phyloP scores from a whole-genome alignment of 2,329 filamentous ascomycete species.

The Fusarium sp. region DNA sequence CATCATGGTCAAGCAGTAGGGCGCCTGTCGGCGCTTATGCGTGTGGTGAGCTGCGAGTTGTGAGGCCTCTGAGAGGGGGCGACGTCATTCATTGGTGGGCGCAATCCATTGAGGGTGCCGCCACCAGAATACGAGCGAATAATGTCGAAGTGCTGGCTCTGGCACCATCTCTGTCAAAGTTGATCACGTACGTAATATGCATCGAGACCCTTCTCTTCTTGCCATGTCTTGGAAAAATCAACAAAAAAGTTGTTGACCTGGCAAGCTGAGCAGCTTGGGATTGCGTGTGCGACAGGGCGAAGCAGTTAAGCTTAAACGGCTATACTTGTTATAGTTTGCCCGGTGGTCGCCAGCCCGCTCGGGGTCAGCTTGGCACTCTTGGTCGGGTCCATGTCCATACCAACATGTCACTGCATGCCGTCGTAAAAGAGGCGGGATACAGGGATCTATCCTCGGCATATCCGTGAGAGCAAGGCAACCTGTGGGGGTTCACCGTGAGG shows the following conservation, averaged over 20 bases:
- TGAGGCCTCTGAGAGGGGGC: slow-evolving; percentile 40
- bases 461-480: background rate
- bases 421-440: background rate
- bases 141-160: slow-evolving; percentile 6
- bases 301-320: slow-evolving; percentile 33
- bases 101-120: slow-evolving; percentile 17
- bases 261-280: slow-evolving; percentile 4
- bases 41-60: slow-evolving; percentile 27
- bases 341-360: background rate
- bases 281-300: slow-evolving; percentile 32
- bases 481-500: background rate
- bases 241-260: background rate
- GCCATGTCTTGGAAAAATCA: background rate
- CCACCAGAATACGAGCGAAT: slow-evolving; percentile 17
- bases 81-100: slow-evolving; percentile 40
- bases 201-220: background rate
- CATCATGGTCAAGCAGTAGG: slow-evolving; percentile 22
- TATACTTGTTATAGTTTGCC: slow-evolving; percentile 5
- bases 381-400: background rate
- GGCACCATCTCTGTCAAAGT: background rate
- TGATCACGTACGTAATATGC: background rate
- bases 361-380: slow-evolving; percentile 20
- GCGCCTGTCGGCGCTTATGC: slow-evolving; percentile 42
- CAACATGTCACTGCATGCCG: background rate
- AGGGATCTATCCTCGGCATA: background rate